Percentiles rank a stretch among this genome's conserved stretches.
Evolutionary conservation across 78 protist species (phyloP).

Genomic region (Creolimax fragrantissima): DNA sequence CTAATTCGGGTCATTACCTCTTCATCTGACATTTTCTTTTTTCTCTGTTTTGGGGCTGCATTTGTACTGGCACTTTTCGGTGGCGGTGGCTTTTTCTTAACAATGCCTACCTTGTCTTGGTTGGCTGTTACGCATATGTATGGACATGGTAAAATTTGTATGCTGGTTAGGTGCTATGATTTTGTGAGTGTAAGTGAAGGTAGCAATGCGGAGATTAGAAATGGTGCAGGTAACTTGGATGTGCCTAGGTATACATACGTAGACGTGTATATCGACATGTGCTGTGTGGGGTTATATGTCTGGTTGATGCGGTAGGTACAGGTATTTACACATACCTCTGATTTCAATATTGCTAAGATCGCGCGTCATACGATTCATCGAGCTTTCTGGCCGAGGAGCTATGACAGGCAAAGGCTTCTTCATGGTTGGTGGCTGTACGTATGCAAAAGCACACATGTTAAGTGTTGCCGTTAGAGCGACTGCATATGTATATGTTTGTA

Average conservation of each 20-base stretch:
- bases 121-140: too few species aligned
- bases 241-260: too few species aligned
- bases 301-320: too few species aligned
- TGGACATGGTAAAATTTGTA: too few species aligned
- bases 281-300: too few species aligned
- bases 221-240: too few species aligned
- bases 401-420: slow-evolving; percentile 3
- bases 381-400: background rate
- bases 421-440: background rate
- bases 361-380: background rate
- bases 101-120: background rate
- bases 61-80: background rate
- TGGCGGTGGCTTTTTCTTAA: background rate
- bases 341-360: background rate
- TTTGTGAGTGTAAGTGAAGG: too few species aligned
- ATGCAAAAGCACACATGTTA: too few species aligned
- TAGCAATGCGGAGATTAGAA: too few species aligned
- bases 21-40: background rate
- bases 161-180: too few species aligned
- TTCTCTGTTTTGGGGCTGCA: background rate
- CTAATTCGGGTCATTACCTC: slow-evolving; percentile 1
- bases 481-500: background rate
- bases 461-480: background rate
- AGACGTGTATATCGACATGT: too few species aligned
- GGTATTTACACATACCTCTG: too few species aligned